phyloP scores from a whole-genome alignment of 441 rosid species.

The Croton setiger region DNA sequence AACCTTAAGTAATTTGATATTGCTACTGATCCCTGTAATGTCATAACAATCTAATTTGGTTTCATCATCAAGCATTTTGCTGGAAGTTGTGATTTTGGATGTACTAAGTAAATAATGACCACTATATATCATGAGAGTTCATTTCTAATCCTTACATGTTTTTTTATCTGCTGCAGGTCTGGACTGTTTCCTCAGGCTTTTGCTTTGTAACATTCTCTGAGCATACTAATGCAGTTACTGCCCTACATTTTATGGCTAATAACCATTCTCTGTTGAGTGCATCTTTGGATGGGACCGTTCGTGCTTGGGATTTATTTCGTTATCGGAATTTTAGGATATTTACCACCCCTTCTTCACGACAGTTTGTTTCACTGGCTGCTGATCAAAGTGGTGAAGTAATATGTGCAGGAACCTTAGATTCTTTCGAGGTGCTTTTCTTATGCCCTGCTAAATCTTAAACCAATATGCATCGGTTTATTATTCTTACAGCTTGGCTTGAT shows the following conservation, averaged over 20 bases:
- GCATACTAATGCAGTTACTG: conserved; percentile 93
- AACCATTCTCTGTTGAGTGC: conserved; percentile 88
- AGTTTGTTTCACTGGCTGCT: conserved; percentile 92
- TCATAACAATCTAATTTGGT: background rate
- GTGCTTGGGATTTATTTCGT: conserved; percentile 97
- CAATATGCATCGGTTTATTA: conserved; percentile 9
- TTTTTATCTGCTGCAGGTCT: conserved; percentile 49
- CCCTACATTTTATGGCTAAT: conserved; percentile 94
- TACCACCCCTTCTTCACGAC: conserved; percentile 89
- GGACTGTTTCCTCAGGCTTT: conserved; percentile 94
- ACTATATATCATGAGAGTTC: background rate
- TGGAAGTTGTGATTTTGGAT: background rate
- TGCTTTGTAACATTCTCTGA: conserved; percentile 95
- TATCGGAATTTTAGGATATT: conserved; percentile 94
- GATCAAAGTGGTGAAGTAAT: conserved; percentile 93
- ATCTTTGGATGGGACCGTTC: conserved; percentile 96
- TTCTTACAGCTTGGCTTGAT: conserved; percentile 13
- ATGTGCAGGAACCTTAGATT: conserved; percentile 96
- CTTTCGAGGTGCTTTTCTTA: conserved; percentile 74
- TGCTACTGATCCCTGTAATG: background rate
- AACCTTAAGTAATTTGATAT: background rate
- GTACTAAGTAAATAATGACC: background rate
- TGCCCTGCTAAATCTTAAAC: conserved; percentile 4
- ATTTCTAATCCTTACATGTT: background rate
- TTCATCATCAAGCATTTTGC: background rate